Evolutionary conservation across 2,329 filamentous ascomycete species (phyloP), one percentile per base, ranked within the genome.

Genomic region (Talaromyces piceae): DNA sequence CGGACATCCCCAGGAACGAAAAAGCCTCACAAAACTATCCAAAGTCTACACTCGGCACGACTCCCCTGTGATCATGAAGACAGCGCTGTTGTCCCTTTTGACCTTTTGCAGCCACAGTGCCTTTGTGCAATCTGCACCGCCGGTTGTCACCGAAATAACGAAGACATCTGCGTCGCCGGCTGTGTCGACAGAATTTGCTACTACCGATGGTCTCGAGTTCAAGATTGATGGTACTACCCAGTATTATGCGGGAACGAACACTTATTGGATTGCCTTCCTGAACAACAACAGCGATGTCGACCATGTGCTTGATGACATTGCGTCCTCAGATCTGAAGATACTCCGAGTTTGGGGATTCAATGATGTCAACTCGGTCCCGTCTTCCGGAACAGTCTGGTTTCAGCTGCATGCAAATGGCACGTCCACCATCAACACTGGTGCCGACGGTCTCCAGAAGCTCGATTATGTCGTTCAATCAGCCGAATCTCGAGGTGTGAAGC

Each of bases 401-500:
- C 72, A 75, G 51, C 58, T 68, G 7, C 65, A 72, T n/a, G 55
- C 69, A 5, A 57, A 65, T 18, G 60, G 64, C 20, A 55, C 43
- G 4, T 60, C 62, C 2, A 77, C 76, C 13, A 84, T 86, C 69
- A 85, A 86, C 66, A 82, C 76, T 0, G 82, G 81, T 2, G 58
- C 75, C 28, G 71, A 85, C 61, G 82, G 83, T 12, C 75, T 86
- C 7, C 74, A 83, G 63, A 76, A 81, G 11, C 77, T 87, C 2
- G 83, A 87, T 61, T 80, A 80, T 49, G 81, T 86, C 1, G 81
- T 87, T 48, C 63, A 73, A 33, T 71, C 77, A 0, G 82, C 83
- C 4, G 81, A 83, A 63, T 71, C 72, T 49, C 73, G 77, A 49
- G 78, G 77, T 3, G 72, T 86, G 57, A 83, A 83, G 63, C 69